Percentiles rank a stretch among this genome's conserved stretches.
These are phyloP conservation scores for Salix koriyanagi DNA, from an alignment of 345 rosid genomes.

Conservation along the genomic window DNA sequence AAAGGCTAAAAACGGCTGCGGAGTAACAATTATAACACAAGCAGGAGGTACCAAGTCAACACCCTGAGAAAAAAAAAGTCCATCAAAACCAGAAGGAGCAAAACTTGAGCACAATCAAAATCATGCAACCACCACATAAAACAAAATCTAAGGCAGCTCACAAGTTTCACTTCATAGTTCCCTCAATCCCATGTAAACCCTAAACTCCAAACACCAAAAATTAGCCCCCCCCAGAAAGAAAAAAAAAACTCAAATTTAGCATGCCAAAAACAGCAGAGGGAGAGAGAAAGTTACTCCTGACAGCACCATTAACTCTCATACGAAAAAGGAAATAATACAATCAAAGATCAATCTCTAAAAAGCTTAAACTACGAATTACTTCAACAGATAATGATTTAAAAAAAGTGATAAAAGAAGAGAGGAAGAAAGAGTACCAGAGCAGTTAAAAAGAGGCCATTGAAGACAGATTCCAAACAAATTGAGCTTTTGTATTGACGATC, in stretches of 20 bases:
- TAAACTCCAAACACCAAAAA: background rate
- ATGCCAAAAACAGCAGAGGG: background rate
- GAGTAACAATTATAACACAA: background rate
- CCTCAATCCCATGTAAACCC: slow-evolving; percentile 13
- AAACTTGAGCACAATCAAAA: background rate
- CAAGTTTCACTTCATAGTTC: slow-evolving; percentile 1
- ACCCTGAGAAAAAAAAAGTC: background rate
- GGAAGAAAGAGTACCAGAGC: background rate
- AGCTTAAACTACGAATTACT: background rate
- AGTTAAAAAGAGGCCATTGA: background rate
- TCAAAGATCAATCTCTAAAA: background rate
- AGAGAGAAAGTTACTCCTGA: background rate
- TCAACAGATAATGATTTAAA: background rate
- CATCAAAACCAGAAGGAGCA: background rate
- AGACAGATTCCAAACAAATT: background rate
- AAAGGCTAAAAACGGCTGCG: background rate
- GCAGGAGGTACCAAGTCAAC: background rate
- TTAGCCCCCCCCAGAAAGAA: too few species aligned
- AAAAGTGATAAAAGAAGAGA: background rate
- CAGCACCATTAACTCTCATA: background rate
- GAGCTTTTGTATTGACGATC: background rate
- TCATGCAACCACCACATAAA: background rate
- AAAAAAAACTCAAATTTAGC: background rate
- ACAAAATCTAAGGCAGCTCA: slow-evolving; percentile 2
- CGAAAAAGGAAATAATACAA: background rate